Evolutionary conservation across 257 asterid genomes (phyloP).

Genomic region (Rhazya stricta): DNA sequence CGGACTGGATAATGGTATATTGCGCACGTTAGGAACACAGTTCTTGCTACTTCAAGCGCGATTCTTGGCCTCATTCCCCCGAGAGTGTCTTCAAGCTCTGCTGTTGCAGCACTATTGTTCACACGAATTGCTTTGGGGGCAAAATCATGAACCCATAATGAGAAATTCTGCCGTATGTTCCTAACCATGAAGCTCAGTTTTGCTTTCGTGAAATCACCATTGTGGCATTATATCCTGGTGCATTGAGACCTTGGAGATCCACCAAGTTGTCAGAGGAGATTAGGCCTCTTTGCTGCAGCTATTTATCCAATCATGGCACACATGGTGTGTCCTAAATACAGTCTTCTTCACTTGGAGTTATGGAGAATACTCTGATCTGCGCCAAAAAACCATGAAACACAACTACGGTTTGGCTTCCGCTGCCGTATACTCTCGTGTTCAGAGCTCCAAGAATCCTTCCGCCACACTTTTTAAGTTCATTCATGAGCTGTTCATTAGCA

Average conservation of each 20-base stretch:
- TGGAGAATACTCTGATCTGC: slow-evolving; percentile 19
- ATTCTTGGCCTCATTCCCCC: slow-evolving; percentile 4
- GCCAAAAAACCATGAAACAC: slow-evolving; percentile 23
- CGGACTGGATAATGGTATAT: slow-evolving; percentile 9
- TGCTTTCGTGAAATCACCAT: slow-evolving; percentile 3
- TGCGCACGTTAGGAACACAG: neutral
- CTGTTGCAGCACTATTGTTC: slow-evolving; percentile 3
- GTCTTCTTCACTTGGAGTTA: slow-evolving; percentile 12
- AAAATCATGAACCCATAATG: slow-evolving; percentile 10
- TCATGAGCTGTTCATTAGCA: neutral
- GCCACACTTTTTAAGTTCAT: neutral
- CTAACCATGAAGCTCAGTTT: neutral
- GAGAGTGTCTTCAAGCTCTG: slow-evolving; percentile 5
- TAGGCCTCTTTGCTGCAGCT: slow-evolving; percentile 16
- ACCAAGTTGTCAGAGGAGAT: slow-evolving; percentile 11
- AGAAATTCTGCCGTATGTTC: slow-evolving; percentile 3
- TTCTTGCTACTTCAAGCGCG: slow-evolving; percentile 8
- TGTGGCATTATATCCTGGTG: slow-evolving; percentile 3
- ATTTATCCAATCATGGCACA: slow-evolving; percentile 21
- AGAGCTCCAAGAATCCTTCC: slow-evolving; percentile 16
- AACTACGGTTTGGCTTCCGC: slow-evolving; percentile 17
- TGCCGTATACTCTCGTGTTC: slow-evolving; percentile 16
- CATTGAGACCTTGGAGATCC: slow-evolving; percentile 22
- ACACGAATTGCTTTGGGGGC: slow-evolving; percentile 7
- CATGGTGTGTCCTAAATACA: slow-evolving; percentile 17